Base-by-base conservation (phyloP, 371 early-diverging fungal genomes). In the Cladochytrium tenue region DNA sequence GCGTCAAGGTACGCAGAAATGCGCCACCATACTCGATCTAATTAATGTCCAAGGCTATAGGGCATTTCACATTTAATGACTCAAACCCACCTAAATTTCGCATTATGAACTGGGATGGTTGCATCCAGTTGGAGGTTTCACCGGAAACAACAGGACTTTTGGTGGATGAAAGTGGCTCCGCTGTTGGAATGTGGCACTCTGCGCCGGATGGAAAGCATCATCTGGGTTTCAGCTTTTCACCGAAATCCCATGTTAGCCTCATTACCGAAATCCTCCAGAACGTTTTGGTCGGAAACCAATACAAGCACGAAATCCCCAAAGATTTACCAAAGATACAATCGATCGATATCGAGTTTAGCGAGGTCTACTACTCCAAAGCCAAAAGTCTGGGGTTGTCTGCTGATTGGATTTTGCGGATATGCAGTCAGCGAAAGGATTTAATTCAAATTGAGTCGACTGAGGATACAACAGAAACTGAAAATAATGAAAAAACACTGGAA, bases 31-130 rank as follows among this genome's bases (percentile, higher is more conserved):
- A 20, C 43, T 7, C 20, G 13, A 13, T 7, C 7, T 13, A 20
- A 7, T 13, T 20, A 13, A 13, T 43, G 13, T 7, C 20, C 43
- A 13, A 70, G 58, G 51, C 62, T 7, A 58, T 32, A 35, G 76
- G 76, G 2, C 70, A 64, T 60, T 66, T 66, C 58, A 58, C 70
- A 55, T 70, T 73, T 53, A 51, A 51, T 53, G 76, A 76, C 61
- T 63, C 57, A 17, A 31, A 65, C 23, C 73, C 76, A 36, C 76
- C 76, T 5, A 70, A 70, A 56, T 59, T 52, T 25, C 69, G 76
- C n/a, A 66, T 62, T 23, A 66, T 76, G 68, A 76, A 73, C 53
- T 64, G 64, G 62, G 69, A 66, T 36, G 58, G 56, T 28, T 64
- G 65, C 52, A 60, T 72, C 53, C 67, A 67, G 68, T 68, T 43